These are phyloP conservation scores for Helminthosporium solani DNA, from an alignment of 2,329 filamentous ascomycete species.

Conservation along the genomic window DNA sequence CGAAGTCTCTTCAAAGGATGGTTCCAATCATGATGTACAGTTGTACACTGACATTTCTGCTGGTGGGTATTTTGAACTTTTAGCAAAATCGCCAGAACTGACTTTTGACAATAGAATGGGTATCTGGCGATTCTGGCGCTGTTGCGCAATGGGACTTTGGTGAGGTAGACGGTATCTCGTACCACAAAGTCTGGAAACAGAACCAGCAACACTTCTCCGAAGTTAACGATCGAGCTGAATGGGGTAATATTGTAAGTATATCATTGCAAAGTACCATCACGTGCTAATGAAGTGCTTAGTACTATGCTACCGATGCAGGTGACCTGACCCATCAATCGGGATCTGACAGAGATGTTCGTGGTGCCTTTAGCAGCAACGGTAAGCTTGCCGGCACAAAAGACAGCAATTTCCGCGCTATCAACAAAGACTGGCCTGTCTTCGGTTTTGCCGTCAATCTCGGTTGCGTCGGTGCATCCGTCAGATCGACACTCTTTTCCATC, in stretches of 20 bases:
- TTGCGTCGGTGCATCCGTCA: constrained; percentile 39
- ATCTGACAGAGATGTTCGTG: constrained; percentile 48
- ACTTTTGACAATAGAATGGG: constrained; percentile 60
- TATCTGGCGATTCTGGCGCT: constrained; percentile 60
- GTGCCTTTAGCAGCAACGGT: constrained; percentile 48
- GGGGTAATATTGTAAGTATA: constrained; percentile 48
- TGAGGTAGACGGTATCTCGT: constrained; percentile 49
- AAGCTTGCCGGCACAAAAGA: constrained; percentile 50
- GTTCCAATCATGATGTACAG: constrained; percentile 62
- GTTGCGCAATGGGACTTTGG: constrained; percentile 64
- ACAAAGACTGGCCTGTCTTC: constrained; percentile 54
- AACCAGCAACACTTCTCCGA: constrained; percentile 52
- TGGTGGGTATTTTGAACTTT: constrained; percentile 47
- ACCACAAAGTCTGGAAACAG: constrained; percentile 59
- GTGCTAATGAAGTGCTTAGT: constrained; percentile 29
- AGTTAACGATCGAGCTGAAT: constrained; percentile 51
- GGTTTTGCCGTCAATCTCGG: constrained; percentile 55
- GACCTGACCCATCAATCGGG: constrained; percentile 52
- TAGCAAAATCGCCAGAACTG: constrained; percentile 8
- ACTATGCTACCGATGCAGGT: constrained; percentile 51
- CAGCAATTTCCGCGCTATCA: constrained; percentile 53
- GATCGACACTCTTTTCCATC: constrained; percentile 51
- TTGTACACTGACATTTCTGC: constrained; percentile 73
- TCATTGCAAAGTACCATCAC: not conserved
- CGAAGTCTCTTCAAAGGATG: constrained; percentile 63